Percentiles rank a stretch among this genome's conserved stretches.
These are phyloP conservation scores for Eucalyptus erythrocorys DNA, from an alignment of 345 rosid genomes.

Conservation along the genomic window DNA sequence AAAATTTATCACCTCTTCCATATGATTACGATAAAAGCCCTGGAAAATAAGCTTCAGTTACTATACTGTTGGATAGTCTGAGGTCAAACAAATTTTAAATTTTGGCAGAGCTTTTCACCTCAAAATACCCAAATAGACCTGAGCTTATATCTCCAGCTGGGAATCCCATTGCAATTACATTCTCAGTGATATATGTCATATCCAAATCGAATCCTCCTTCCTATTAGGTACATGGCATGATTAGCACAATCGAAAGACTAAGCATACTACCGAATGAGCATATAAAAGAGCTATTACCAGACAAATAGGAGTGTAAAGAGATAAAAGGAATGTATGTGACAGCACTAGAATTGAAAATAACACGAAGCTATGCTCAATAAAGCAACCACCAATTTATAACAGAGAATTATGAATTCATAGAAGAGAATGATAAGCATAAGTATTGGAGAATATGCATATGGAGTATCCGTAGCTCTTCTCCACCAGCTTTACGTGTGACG, in stretches of 20 bases:
- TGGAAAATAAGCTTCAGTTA: slow-evolving; percentile 17
- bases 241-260: not conserved
- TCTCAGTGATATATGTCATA: slow-evolving; percentile 79
- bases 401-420: not conserved
- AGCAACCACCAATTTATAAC: not conserved
- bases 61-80: not conserved
- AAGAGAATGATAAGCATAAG: not conserved
- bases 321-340: not conserved
- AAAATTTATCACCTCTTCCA: slow-evolving; percentile 93
- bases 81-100: not conserved
- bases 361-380: not conserved
- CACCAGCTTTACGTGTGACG: not conserved
- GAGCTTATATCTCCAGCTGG: slow-evolving; percentile 96
- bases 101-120: slow-evolving; percentile 28
- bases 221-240: slow-evolving; percentile 19
- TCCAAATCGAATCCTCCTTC: slow-evolving; percentile 81
- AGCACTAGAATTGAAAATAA: not conserved
- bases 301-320: not conserved
- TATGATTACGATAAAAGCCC: slow-evolving; percentile 88
- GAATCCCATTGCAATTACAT: slow-evolving; percentile 93
- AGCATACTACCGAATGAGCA: not conserved
- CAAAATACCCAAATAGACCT: slow-evolving; percentile 76
- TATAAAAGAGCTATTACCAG: not conserved
- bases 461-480: not conserved
- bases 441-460: not conserved